Percentiles rank a stretch among this genome's conserved stretches.
These are phyloP conservation scores for Leishmania tropica DNA, from an alignment of 208 protist genomes.

Conservation along the genomic window DNA sequence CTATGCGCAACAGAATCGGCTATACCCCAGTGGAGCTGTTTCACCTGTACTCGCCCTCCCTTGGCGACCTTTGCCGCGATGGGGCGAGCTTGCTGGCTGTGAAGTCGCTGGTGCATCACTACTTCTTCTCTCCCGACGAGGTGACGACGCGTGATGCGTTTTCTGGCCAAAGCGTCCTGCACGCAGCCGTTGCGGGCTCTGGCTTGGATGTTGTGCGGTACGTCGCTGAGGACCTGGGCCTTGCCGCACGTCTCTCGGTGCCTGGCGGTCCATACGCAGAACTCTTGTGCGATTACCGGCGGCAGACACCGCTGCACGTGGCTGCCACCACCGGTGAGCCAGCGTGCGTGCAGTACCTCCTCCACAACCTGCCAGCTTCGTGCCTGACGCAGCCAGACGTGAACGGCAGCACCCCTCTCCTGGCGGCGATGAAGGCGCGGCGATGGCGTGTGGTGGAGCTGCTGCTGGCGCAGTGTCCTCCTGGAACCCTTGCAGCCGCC, in stretches of 20 bases:
- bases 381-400: slow-evolving; percentile 46
- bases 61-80: slow-evolving; percentile 60
- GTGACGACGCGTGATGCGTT: slow-evolving; percentile 39
- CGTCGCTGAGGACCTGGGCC: slow-evolving; percentile 53
- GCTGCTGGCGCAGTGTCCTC: slow-evolving; percentile 45
- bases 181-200: slow-evolving; percentile 47
- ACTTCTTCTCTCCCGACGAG: slow-evolving; percentile 50
- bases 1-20: slow-evolving; percentile 47
- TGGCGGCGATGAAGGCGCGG: slow-evolving; percentile 53
- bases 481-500: slow-evolving; percentile 42
- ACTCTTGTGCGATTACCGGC: slow-evolving; percentile 48
- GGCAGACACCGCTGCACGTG: slow-evolving; percentile 77
- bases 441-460: slow-evolving; percentile 53
- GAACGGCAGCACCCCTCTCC: slow-evolving; percentile 71
- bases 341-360: slow-evolving; percentile 49
- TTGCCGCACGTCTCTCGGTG: slow-evolving; percentile 14
- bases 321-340: slow-evolving; percentile 54
- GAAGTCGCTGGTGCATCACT: slow-evolving; percentile 64
- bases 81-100: slow-evolving; percentile 52
- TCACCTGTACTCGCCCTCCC: slow-evolving; percentile 49
- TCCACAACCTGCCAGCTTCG: slow-evolving; percentile 31
- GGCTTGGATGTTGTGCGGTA: slow-evolving; percentile 58
- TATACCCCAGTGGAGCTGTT: slow-evolving; percentile 68
- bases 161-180: slow-evolving; percentile 43
- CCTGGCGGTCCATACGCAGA: not conserved